Evolutionary conservation across 164 flowering plant species (phyloP).

Genomic region (Vitis amurensis): DNA sequence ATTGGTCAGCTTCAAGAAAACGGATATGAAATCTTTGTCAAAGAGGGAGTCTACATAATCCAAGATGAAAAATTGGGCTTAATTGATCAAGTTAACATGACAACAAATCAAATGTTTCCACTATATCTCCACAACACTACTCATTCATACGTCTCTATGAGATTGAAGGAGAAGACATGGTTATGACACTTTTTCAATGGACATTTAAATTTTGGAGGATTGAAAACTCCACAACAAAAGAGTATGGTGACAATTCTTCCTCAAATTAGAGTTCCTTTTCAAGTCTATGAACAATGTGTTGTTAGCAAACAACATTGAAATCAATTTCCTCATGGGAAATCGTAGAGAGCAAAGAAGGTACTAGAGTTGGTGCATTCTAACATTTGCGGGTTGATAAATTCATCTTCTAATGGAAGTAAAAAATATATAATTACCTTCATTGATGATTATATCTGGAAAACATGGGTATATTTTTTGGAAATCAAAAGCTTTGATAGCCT

Average conservation of each 20-base stretch:
- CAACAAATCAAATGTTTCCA: conserved; percentile 6
- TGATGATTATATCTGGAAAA: too few species aligned
- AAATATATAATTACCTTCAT: too few species aligned
- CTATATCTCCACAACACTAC: neutral
- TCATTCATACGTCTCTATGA: neutral
- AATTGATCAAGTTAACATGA: conserved; percentile 11
- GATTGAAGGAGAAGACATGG: too few species aligned
- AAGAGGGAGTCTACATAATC: conserved; percentile 9
- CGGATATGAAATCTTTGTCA: conserved; percentile 13
- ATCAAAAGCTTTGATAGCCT: too few species aligned
- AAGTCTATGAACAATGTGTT: neutral
- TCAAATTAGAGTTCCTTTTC: conserved; percentile 3
- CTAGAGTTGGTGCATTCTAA: conserved; percentile 4
- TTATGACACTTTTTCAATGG: too few species aligned
- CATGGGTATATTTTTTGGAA: conserved; percentile 10
- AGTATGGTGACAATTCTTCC: neutral
- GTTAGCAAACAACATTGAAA: neutral
- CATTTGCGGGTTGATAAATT: conserved; percentile 5
- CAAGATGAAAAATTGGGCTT: conserved; percentile 16
- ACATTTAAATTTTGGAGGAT: too few species aligned
- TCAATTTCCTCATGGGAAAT: conserved; percentile 7
- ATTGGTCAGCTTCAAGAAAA: conserved; percentile 1
- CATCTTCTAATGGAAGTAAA: conserved; percentile 5
- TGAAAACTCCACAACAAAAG: too few species aligned
- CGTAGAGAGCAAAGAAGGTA: conserved; percentile 3